Base-by-base conservation (phyloP, 345 rosid genomes). In the Laguncularia racemosa region DNA sequence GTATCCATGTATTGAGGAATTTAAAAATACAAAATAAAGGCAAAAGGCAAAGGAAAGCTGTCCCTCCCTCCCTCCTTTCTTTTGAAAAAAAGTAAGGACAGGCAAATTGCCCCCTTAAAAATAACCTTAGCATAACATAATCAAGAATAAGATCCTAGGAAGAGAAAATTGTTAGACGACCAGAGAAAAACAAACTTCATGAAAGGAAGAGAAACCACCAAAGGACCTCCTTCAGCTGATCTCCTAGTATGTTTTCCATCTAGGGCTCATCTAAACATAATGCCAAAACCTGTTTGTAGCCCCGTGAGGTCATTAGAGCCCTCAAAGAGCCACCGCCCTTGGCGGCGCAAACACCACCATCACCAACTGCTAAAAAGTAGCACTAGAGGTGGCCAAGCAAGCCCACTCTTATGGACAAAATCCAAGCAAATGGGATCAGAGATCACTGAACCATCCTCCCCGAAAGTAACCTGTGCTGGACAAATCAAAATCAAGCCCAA, bases 391-490 rank as follows among this genome's bases (percentile, higher is more conserved):
- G 70, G 71, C 58, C 67, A 47, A 44, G 80, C 71, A 7, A 84
- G 89, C 61, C 93, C 96, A 64, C 75, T 74, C 12, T 58, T 81
- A n/a, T 79, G 92, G 95, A 75, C 84, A 46, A 84, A 82, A 63
- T 64, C 44, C 63, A 86, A 78, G 76, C 82, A 74, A 28, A 71
- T 76, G 64, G 85, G 78, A 0, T 63, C 75, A 1, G 88, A 62
- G 66, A 76, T 64, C 17, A 59, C 78, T 12, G 96, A 92, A 50
- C 98, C 98, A 0, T 88, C 89, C 11, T 92, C 98, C 9, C 96
- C 98, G 0, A 81, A 86, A 65, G 95, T 92, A 20, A 92, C 92
- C 1, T 92, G 98, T 44, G 90, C 89, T 4, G 98, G 98, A 28
- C 92, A 92, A 84, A 86, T 92, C 81, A 92, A 84, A 76, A 89